These are phyloP conservation scores for Podospora anserina DNA, from an alignment of 495 filamentous ascomycete species.

Conservation along the genomic window DNA sequence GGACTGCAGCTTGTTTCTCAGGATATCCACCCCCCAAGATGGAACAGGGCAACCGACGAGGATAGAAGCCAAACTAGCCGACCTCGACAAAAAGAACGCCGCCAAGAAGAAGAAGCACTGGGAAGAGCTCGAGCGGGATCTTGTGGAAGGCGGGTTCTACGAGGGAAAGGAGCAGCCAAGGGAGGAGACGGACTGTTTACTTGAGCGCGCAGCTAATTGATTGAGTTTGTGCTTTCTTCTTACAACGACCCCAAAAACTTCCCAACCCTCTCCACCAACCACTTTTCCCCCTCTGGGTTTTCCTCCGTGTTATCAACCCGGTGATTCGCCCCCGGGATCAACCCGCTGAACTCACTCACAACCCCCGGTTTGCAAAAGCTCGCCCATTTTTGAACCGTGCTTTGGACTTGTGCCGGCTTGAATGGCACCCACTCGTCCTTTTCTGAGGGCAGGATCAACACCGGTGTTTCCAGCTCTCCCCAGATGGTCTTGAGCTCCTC, in stretches of 20 bases:
- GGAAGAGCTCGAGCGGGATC: slow-evolving; percentile 56
- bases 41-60: slow-evolving; percentile 17
- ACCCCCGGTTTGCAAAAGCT: slow-evolving; percentile 35
- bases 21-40: slow-evolving; percentile 43
- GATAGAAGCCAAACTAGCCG: slow-evolving; percentile 73
- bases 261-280: slow-evolving; percentile 38
- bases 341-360: slow-evolving; percentile 38
- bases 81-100: slow-evolving; percentile 83
- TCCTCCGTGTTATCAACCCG: slow-evolving; percentile 32
- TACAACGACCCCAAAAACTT: slow-evolving; percentile 33
- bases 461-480: slow-evolving; percentile 52
- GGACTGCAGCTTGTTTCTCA: slow-evolving; percentile 82
- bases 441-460: slow-evolving; percentile 67
- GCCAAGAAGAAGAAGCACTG: slow-evolving; percentile 71
- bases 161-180: slow-evolving; percentile 44
- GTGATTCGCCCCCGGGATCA: slow-evolving; percentile 45
- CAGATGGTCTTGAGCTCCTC: slow-evolving; percentile 59
- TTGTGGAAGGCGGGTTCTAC: slow-evolving; percentile 77
- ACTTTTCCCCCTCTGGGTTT: slow-evolving; percentile 29
- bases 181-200: slow-evolving; percentile 24
- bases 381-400: slow-evolving; percentile 62
- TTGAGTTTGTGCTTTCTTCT: too few species aligned
- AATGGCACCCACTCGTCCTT: slow-evolving; percentile 68
- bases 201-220: slow-evolving; percentile 12
- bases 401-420: slow-evolving; percentile 56